These are phyloP conservation scores for Glaciozyma martinii DNA, from an alignment of 768 basidiomycete species.

Conservation along the genomic window DNA sequence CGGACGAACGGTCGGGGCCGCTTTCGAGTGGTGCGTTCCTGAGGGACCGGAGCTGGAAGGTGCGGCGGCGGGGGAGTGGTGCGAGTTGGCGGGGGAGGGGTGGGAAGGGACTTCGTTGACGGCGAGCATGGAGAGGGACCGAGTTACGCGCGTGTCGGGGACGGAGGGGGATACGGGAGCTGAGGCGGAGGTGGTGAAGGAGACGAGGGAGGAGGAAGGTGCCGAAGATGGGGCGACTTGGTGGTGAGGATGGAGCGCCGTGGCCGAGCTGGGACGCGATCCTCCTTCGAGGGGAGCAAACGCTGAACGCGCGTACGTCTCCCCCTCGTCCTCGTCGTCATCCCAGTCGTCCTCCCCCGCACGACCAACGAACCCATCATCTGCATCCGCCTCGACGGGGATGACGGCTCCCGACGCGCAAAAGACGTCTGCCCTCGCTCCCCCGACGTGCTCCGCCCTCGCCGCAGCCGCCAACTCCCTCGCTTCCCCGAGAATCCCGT, in stretches of 20 bases:
- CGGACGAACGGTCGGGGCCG: neutral
- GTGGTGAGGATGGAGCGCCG: neutral
- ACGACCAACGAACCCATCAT: neutral
- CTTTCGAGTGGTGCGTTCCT: too few relatives aligned
- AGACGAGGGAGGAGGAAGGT: neutral
- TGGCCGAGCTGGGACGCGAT: neutral
- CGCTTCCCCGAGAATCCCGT: conserved; percentile 16
- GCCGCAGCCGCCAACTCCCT: neutral
- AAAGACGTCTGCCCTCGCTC: conserved; percentile 7
- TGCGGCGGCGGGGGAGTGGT: conserved; percentile 33
- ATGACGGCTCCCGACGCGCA: neutral
- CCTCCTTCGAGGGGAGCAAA: too few relatives aligned
- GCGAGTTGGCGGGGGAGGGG: conserved; percentile 18
- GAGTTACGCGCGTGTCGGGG: conserved; percentile 6
- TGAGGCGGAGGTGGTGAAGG: neutral
- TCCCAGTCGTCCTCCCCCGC: neutral
- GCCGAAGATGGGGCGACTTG: neutral
- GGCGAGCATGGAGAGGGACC: conserved; percentile 5
- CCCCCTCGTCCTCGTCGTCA: neutral
- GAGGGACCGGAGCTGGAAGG: neutral
- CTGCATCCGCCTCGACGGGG: neutral
- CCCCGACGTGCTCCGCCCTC: conserved; percentile 20
- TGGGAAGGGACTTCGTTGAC: conserved; percentile 2
- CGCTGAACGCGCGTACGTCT: neutral
- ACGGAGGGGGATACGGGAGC: neutral